Base-by-base conservation (phyloP, 352 stramenopile species). In the Discostella stelligera region DNA sequence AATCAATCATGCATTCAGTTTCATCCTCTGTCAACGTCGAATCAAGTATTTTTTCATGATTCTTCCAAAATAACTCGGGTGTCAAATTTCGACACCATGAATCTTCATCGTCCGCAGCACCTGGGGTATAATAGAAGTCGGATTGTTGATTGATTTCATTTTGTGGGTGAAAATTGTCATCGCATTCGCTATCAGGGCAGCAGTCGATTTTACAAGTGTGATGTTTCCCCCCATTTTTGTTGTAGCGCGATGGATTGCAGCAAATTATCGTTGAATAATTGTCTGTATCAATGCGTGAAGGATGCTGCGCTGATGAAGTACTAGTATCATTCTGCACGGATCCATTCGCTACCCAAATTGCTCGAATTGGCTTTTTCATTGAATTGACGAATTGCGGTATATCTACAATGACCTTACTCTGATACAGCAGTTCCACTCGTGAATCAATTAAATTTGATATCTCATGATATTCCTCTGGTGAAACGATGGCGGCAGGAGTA, bases 71-170 rank as follows among this genome's bases (percentile, higher is more conserved):
- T 18, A 87, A 18, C 13, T 78, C 23, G 50, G 79, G 76, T 18
- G 85, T 88, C 13, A 89, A 46, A 21, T 72, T 39, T 16, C 71
- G 59, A 32, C 80, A 59, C 83, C 83, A 91, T 25, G 75, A 71
- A 53, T 86, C 84, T 52, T 91, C 71, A 63, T 91, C 86, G 66
- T 91, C 86, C 14, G 80, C 85, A 41, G 80, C 77, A 49, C 86
- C 86, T 41, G 83, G 79, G 16, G 71, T 82, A 49, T 91, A 87
- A 46, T 75, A 82, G n/a, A 50, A 77, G 21, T 60, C 32, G 23
- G 23, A 60, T 60, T 32, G 53, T n/a, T 87, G 32, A 41, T 18
- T 10, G 21, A 32, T 0, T n/a, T 5, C 21, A 11, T 18, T 32
- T 14, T 60, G 5, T 4, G 55, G 58, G 18, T 50, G 8, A 23